Evolutionary conservation across 306 rosid species (phyloP).

Genomic region (Inga oerstediana): DNA sequence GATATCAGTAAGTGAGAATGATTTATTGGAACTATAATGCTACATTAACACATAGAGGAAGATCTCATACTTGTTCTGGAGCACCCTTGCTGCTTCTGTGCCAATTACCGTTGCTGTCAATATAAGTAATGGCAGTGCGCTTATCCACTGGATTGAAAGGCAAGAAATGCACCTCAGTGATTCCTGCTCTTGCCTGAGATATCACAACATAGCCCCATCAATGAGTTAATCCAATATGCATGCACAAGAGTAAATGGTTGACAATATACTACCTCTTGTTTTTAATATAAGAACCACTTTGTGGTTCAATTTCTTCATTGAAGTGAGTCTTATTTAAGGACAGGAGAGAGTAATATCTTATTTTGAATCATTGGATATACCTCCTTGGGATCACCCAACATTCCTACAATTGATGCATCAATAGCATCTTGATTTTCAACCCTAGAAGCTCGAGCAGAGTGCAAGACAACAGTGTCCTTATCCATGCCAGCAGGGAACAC

Average conservation of each 20-base stretch:
- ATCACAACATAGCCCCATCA: background rate
- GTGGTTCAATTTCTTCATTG: too few species aligned
- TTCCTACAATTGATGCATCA: constrained; percentile 82
- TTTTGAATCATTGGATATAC: constrained; percentile 33
- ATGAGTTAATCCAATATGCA: constrained; percentile 6
- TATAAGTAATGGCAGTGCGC: constrained; percentile 87
- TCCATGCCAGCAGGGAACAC: constrained; percentile 55
- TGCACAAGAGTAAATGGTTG: background rate
- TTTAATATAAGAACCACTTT: too few species aligned
- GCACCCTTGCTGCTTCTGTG: constrained; percentile 93
- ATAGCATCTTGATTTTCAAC: constrained; percentile 90
- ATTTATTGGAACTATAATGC: background rate
- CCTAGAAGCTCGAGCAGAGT: constrained; percentile 85
- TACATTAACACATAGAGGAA: background rate
- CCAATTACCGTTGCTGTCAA: constrained; percentile 66
- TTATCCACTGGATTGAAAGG: constrained; percentile 92
- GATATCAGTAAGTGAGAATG: background rate
- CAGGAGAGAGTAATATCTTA: background rate
- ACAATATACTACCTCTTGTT: background rate
- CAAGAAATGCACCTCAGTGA: constrained; percentile 86
- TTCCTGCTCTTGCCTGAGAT: constrained; percentile 84
- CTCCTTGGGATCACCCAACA: constrained; percentile 91
- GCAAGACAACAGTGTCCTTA: constrained; percentile 59
- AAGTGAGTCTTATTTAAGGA: too few species aligned
- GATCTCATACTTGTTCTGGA: constrained; percentile 76